These are phyloP conservation scores for Geosiphon pyriformis DNA, from an alignment of 192 early-diverging fungal genomes.

Conservation along the genomic window DNA sequence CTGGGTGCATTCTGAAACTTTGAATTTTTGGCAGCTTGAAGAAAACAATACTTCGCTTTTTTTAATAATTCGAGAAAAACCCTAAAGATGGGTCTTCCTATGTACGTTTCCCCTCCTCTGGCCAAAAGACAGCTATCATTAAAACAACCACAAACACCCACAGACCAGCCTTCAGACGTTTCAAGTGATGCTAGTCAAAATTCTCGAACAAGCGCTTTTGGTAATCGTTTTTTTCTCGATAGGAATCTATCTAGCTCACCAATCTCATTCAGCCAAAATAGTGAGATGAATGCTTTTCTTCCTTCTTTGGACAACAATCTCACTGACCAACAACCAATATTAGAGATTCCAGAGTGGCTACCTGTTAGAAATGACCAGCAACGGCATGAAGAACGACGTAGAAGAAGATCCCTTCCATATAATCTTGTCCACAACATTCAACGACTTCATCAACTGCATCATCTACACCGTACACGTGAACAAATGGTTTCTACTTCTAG, in stretches of 20 bases:
- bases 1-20: no score
- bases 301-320: background rate
- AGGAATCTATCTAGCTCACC: background rate
- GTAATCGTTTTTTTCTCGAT: slow-evolving; percentile 12
- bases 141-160: slow-evolving; percentile 2
- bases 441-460: slow-evolving; percentile 20
- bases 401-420: background rate
- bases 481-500: slow-evolving; percentile 5
- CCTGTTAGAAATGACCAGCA: background rate
- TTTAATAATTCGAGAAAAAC: no score
- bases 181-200: background rate
- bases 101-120: slow-evolving; percentile 21
- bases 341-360: slow-evolving; percentile 9
- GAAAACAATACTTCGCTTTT: no score
- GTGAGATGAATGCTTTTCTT: background rate
- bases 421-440: slow-evolving; percentile 21
- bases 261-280: background rate
- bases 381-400: background rate
- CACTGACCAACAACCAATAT: slow-evolving; percentile 4
- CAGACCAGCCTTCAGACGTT: background rate
- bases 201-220: slow-evolving; percentile 14
- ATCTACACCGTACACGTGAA: slow-evolving; percentile 22
- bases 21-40: no score
- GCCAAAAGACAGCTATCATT: slow-evolving; percentile 15
- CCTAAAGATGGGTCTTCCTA: slow-evolving; percentile 21